Evolutionary conservation across 768 basidiomycete genomes (phyloP), one percentile per base, ranked within the genome.

Genomic region (Cystobasidiopsis lactophilus): DNA sequence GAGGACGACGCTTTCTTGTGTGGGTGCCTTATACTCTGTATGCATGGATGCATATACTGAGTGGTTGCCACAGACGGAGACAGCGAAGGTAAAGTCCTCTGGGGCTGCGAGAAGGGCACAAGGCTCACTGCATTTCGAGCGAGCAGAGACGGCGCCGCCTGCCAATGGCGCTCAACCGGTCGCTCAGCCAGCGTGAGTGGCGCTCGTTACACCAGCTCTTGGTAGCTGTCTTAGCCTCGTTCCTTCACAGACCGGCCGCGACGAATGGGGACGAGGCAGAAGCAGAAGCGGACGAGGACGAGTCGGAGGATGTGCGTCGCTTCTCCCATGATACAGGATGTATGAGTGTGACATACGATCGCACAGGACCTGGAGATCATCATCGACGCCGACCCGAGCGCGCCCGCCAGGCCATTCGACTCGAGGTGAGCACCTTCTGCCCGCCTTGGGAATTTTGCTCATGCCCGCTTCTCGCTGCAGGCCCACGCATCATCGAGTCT

Each of bases 321-420:
- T 60, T 33, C 46, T 24, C 44, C 38, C 44, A 57, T 41, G 52
- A 43, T 21, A 7, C 27, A 37, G 26, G 16, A 24, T 29, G 33
- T 37, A 41, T 60, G 46, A 63, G 39, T 16, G 23, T 51, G 38
- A 33, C 30, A 52, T 26, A 11, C 33, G 3, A 18, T 2, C 11
- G 23, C n/a, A 26, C 59, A 85, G 80, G 79, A 91, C 64, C 73
- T 91, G 57, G 86, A 91, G 70, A 82, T 91, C 59, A 85, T 91
- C 51, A 79, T 85, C 76, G 84, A 91, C 61, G 58, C 59, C 4
- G 77, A 77, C 2, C 70, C 77, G 9, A 66, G 76, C 18, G 53
- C 78, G 77, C 52, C 80, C 78, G 3, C 67, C 82, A 19, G 82
- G 85, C 68, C 76, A 85, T 61, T 35, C 21, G 27, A 23, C 27